Base-by-base conservation (phyloP, 108 stramenopile species). In the Cyclotella sp. region DNA sequence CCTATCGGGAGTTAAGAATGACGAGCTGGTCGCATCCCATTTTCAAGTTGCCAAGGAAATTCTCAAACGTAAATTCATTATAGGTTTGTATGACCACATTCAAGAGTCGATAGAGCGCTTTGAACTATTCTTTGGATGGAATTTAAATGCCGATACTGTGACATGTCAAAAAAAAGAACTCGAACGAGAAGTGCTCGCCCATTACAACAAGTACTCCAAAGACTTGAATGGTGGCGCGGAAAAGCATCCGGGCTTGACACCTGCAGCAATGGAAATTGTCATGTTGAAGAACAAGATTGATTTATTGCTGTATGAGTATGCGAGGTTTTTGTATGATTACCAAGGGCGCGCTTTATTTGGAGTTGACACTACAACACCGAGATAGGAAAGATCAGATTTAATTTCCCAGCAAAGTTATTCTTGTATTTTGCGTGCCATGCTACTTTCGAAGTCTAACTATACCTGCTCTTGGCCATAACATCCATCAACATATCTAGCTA, bases 91-190 rank as follows among this genome's bases (percentile, higher is more conserved):
- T 49, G 84, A 84, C 5, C 54, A 68, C 27, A 73, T 76, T 18
- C 66, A 79, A 70, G 78, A 70, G 0, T 75, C 78, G 14, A 44
- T 81, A 6, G 49, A 29, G 9, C 79, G 85, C 13, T 75, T 85
- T 24, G 85, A 85, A 69, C 58, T 46, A 3, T 85, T 82, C 63
- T 82, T 85, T 49, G 81, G 81, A 15, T 85, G 85, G 85, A 51
- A 73, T 73, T 47, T 63, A 8, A 42, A 41, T 28, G 41, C 40
- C 41, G 39, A 61, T 19, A 46, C 39, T 44, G 40, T 39, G 0
- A 52, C 64, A 4, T 76, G 79, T 45, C 67, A 66, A 43, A 26
- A 29, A 0, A 41, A 61, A 28, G 47, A 60, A 1, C 46, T 79
- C 9, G 43, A 69, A 22, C 44, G 47, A n/a, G 78, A 68, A 19